These are phyloP conservation scores for Paspalum notatum DNA, from an alignment of 176 grass and related monocot species.

Conservation along the genomic window DNA sequence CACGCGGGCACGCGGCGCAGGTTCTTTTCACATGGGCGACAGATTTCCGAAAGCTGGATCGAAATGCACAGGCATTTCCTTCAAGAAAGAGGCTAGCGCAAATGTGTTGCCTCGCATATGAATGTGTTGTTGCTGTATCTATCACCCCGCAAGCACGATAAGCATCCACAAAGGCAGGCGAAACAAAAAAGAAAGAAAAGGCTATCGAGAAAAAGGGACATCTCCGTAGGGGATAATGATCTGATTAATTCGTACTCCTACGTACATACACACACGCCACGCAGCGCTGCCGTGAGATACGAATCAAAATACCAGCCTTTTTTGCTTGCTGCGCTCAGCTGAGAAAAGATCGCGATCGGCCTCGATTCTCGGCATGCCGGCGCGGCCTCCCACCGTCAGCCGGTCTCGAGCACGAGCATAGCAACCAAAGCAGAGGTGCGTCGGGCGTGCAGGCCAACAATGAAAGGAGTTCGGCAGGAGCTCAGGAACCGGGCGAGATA, in stretches of 20 bases:
- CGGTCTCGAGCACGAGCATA: not conserved
- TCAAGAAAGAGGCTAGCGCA: not conserved
- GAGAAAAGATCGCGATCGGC: not conserved
- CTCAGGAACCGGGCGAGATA: not conserved
- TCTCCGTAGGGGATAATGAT: not conserved
- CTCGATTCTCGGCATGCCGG: not conserved
- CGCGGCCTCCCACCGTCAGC: not conserved
- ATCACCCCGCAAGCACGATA: slow-evolving; percentile 1
- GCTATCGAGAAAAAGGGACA: not conserved
- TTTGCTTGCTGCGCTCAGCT: not conserved
- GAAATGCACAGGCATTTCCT: not conserved
- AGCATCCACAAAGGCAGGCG: not conserved
- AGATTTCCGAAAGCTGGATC: not conserved
- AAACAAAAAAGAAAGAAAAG: not conserved
- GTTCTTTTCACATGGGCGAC: slow-evolving; percentile 14
- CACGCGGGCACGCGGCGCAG: not conserved
- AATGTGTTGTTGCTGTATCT: no score
- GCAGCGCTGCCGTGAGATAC: not conserved
- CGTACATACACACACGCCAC: not conserved
- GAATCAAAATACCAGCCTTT: not conserved
- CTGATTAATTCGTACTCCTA: not conserved
- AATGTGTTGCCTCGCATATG: not conserved
- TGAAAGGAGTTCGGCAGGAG: not conserved
- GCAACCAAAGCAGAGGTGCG: not conserved
- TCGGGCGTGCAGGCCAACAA: not conserved